A percentile compares a stretch with the other conserved stretches of the same genome.
phyloP scores from a whole-genome alignment of 2,329 filamentous ascomycete genomes.

The Colletotrichum shisoi region DNA sequence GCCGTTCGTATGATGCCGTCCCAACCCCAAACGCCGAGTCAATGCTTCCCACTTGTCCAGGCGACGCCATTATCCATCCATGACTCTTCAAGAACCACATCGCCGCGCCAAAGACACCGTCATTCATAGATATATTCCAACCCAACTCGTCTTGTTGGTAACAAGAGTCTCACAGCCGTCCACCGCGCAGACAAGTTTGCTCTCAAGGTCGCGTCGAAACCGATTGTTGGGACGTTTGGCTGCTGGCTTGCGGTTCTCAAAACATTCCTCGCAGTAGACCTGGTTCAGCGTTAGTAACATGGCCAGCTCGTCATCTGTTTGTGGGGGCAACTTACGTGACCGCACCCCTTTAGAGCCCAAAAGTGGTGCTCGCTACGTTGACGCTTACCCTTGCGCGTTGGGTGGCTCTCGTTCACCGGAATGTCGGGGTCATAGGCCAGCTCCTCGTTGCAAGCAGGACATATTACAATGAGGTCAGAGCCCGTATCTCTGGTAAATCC shows the following conservation, averaged over 20 bases:
- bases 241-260: constrained; percentile 60
- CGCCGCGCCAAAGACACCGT: constrained; percentile 3
- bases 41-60: constrained; percentile 33
- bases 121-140: constrained; percentile 66
- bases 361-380: constrained; percentile 78
- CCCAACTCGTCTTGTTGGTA: constrained; percentile 64
- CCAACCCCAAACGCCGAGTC: constrained; percentile 36
- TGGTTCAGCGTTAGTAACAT: constrained; percentile 43
- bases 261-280: constrained; percentile 71
- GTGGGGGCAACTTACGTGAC: constrained; percentile 72
- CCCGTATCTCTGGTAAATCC: constrained; percentile 82
- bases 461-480: constrained; percentile 77
- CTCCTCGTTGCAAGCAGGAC: constrained; percentile 86
- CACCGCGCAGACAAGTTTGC: constrained; percentile 62
- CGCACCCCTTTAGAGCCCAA: constrained; percentile 89
- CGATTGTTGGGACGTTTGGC: constrained; percentile 44
- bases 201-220: constrained; percentile 33
- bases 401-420: constrained; percentile 43
- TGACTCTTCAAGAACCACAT: constrained; percentile 56
- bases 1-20: constrained; percentile 17
- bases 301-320: constrained; percentile 45
- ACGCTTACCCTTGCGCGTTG: constrained; percentile 56
- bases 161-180: constrained; percentile 65
- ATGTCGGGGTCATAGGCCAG: constrained; percentile 73
- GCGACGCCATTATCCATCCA: constrained; percentile 24